Base-by-base conservation (phyloP, 345 rosid species). In the Melastoma malabathricum region DNA sequence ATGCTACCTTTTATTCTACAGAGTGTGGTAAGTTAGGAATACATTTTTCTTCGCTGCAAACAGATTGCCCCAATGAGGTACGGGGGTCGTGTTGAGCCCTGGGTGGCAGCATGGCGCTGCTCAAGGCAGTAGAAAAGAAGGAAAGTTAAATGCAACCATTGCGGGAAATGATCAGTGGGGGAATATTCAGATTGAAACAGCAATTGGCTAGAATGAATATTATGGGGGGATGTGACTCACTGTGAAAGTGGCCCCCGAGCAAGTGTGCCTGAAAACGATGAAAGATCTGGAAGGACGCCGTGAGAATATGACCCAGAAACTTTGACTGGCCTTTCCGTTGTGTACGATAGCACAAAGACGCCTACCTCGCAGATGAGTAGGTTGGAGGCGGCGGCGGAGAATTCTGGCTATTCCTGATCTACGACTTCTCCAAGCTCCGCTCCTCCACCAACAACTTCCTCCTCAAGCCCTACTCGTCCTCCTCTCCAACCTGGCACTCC, bases 371-470 rank as follows among this genome's bases (percentile, higher is more conserved):
- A 52, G 73, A 67, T n/a, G 71, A 68, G 55, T 59, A 55, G 18
- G 47, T 62, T 20, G 49, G 59, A 29, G 64, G 56, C 57, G n/a
- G n/a, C n/a, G n/a, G n/a, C n/a, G n/a, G n/a, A n/a, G n/a, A n/a
- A n/a, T n/a, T n/a, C n/a, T n/a, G n/a, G 38, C 82, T 62, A 23
- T 83, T 90, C 13, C 78, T 73, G 68, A 75, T 90, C 68, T 90
- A 90, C 78, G 67, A 70, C 72, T 64, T 86, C 70, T 55, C 80
- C 56, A 94, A 86, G 63, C 81, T 90, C 17, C 94, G 94, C 18
- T 44, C 81, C 38, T 89, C 96, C 66, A 90, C 94, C 48, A 90
- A 90, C 80, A 82, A 76, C 53, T 90, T 90, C 85, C 82, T 90
- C 38, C 73, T 84, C 27, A 65, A 74, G 55, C 78, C 79, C 44